Evolutionary conservation across 805 yeast genomes (phyloP).

Genomic region (Teunomyces barrocoloradensis): DNA sequence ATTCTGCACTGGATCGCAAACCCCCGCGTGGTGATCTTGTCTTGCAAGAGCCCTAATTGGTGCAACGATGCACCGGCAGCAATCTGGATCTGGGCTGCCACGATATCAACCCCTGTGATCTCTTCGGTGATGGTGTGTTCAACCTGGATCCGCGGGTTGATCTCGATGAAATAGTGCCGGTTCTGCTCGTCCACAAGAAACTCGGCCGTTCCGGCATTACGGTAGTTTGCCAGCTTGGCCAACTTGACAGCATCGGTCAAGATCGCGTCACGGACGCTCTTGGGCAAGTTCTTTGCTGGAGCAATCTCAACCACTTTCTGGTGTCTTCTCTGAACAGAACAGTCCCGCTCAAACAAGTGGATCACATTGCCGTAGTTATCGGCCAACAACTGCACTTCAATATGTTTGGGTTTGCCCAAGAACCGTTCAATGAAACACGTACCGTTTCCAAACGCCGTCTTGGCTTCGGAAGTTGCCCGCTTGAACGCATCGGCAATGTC

Average conservation of each 20-base stretch:
- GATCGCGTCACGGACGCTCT: conserved; percentile 83
- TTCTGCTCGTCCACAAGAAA: conserved; percentile 89
- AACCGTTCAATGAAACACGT: conserved; percentile 97
- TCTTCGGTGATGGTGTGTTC: conserved; percentile 99
- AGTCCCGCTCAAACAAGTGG: conserved; percentile 95
- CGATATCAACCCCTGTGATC: conserved; percentile 96
- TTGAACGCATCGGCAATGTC: conserved; percentile 85
- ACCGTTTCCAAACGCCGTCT: conserved; percentile 96
- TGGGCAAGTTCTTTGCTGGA: conserved; percentile 89
- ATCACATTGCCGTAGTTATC: conserved; percentile 93
- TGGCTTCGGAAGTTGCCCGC: conserved; percentile 93
- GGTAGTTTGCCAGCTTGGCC: conserved; percentile 83
- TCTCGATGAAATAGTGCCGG: conserved; percentile 96
- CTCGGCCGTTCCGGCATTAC: conserved; percentile 98
- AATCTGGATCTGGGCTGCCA: conserved; percentile 97
- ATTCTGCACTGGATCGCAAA: conserved; percentile 99
- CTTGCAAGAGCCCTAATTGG: conserved; percentile 91
- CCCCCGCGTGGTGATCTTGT: conserved; percentile 92
- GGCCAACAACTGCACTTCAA: conserved; percentile 94
- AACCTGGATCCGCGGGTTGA: conserved; percentile 96
- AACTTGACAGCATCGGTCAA: conserved; percentile 91
- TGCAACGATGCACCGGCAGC: conserved; percentile 96
- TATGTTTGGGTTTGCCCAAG: conserved; percentile 93
- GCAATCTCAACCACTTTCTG: conserved; percentile 99
- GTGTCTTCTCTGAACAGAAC: conserved; percentile 99